Base-by-base conservation (phyloP, 2,329 filamentous ascomycete genomes). In the Podosphaera leucotricha region DNA sequence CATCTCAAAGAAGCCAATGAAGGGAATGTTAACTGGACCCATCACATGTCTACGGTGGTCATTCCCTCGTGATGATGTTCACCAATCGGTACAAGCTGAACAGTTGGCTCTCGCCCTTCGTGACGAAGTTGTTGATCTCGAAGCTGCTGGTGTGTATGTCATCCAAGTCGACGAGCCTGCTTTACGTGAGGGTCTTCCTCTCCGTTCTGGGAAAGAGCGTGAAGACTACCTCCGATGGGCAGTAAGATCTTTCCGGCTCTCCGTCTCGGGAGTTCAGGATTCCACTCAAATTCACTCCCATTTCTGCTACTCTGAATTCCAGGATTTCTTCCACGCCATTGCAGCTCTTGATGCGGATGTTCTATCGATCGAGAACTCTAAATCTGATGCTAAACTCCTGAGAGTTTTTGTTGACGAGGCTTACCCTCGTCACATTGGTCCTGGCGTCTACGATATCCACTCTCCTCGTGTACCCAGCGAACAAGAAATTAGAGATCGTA, bases 231-330 rank as follows among this genome's bases (percentile, higher is more conserved):
- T 98, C 55, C 70, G 80, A 57, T 98, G 90, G 90, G 90, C 90
- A 49, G 90, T 98, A 59, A 79, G 93, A 69, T 85, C 86, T 57
- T 98, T 98, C 85, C 85, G 83, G 64, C 83, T 98, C 54, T 78
- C 87, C 53, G 92, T 86, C 57, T 77, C 85, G 48, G 90, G 85
- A 63, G 87, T 98, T 49, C 68, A 85, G 67, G 84, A 98, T 66
- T 82, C 80, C 47, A 98, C 90, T 55, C 90, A 98, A 75, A 94
- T 98, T 65, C 90, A 98, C 80, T 94, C 86, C 52, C 90, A 98
- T 74, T 98, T 98, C 82, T 98, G 90, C 67, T 98, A 98, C 79
- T 95, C 90, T 44, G 90, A 98, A 75, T 98, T 98, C 83, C 90
- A 98, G 71, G 90, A 98, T 73, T 98, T 98, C 76, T 98, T 98